Base-by-base conservation (phyloP, 768 basidiomycete species). In the Rhodosporidiobolus odoratus region DNA sequence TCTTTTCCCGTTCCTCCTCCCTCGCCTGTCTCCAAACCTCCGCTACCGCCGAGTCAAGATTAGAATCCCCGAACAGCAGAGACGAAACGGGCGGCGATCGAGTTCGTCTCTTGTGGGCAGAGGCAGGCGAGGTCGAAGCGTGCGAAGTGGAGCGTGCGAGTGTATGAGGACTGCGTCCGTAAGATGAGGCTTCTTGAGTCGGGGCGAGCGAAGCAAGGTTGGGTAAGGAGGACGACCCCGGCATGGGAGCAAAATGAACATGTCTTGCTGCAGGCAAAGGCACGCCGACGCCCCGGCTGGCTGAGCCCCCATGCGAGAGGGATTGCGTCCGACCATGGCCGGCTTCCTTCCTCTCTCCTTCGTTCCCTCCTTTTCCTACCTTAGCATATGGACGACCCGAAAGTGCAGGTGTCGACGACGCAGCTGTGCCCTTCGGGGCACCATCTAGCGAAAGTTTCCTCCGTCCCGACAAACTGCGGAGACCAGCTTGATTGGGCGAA, bases 401-500 rank as follows among this genome's bases (percentile, higher is more conserved):
- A 30, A 63, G 62, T 12, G 62, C 62, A 17, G 62, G 54, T 1
- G 62, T 63, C 27, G 52, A 7, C n/a, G n/a, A n/a, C 17, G 62
- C 52, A 4, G 9, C 34, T 10, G 62, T 16, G 2, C 37, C 48
- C 17, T 17, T 4, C 1, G 56, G n/a, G 1, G 8, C 45, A 17
- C 62, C 48, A 0, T 23, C 34, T 1, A 47, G 47, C 12, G 40
- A 50, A 34, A 69, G 12, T 25, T 45, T 52, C 16, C 68, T 15
- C 40, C 34, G 35, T 10, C 68, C 67, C 61, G 54, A 62, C n/a
- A 68, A 34, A 5, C 37, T n/a, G 23, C 56, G 61, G 2, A 56
- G 56, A 17, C 53, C 64, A 10, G 52, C 2, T 50, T 35, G 35
- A 4, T 23, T 19, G 35, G 15, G 23, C 47, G 61, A 19, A 25